Evolutionary conservation across 192 early-diverging fungal species (phyloP).

Genomic region (Backusella parvicylindrica): DNA sequence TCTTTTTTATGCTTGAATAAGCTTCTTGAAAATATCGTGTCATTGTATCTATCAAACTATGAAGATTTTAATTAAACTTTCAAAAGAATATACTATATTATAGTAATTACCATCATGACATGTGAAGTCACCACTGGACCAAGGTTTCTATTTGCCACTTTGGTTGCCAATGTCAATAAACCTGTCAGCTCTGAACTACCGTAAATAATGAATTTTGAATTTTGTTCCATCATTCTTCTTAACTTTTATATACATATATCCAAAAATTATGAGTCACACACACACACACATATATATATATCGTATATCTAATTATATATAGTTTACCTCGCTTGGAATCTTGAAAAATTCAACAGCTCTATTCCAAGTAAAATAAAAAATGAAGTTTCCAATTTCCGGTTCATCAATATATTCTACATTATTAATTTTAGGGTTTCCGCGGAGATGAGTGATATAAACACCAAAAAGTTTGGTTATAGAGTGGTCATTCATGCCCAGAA

Average conservation of each 20-base stretch:
- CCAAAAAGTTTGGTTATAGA: not conserved
- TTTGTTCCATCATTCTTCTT: not conserved
- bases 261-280: no score
- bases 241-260: not conserved
- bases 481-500: not conserved
- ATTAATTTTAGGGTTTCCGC: not conserved
- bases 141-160: not conserved
- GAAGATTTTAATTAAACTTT: no score
- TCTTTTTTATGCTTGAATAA: slow-evolving; percentile 4
- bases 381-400: not conserved
- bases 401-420: not conserved
- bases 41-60: slow-evolving; percentile 11
- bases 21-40: not conserved
- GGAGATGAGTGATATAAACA: not conserved
- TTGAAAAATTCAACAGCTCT: not conserved
- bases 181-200: not conserved
- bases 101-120: not conserved
- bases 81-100: no score
- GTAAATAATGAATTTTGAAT: not conserved
- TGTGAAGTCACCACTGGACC: not conserved
- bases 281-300: not conserved
- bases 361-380: not conserved
- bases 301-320: not conserved
- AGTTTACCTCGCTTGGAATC: not conserved
- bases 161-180: not conserved